Conservation (phyloP, 768 basidiomycete species). For the Amanita inopinata region DNA sequence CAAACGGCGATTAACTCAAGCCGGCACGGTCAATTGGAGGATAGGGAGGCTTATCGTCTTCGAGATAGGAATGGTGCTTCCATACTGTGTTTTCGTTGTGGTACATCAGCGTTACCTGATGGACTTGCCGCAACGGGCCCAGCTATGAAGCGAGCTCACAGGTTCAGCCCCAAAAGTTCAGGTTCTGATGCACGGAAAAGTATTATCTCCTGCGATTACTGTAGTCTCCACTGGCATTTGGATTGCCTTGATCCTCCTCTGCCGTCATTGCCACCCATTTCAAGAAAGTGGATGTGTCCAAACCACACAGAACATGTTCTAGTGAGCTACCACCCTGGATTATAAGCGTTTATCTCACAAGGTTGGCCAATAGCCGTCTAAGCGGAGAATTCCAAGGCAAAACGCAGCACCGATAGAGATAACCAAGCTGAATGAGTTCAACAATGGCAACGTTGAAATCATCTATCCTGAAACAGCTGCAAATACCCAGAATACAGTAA, state of each 20-base stretch:
- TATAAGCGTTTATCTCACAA: constrained; percentile 10
- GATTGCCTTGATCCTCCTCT: constrained; percentile 94
- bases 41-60: constrained; percentile 80
- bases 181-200: constrained; percentile 51
- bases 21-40: constrained; percentile 83
- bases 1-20: constrained; percentile 24
- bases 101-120: constrained; percentile 63
- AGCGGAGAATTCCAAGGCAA: constrained; percentile 71
- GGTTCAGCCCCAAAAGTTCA: constrained; percentile 33
- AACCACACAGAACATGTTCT: constrained; percentile 85
- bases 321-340: constrained; percentile 36
- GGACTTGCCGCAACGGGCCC: constrained; percentile 42
- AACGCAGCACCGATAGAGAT: constrained; percentile 63
- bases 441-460: constrained; percentile 91
- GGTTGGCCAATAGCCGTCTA: constrained; percentile 47
- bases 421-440: constrained; percentile 59
- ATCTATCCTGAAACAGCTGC: constrained; percentile 54
- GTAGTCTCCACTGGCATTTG: constrained; percentile 90
- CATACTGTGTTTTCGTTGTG: constrained; percentile 88
- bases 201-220: constrained; percentile 94
- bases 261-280: constrained; percentile 72
- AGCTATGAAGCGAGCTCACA: constrained; percentile 44
- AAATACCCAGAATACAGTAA: constrained; percentile 26
- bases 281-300: constrained; percentile 98
- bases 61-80: constrained; percentile 77